These are phyloP conservation scores for Camillea tinctor DNA, from an alignment of 2,329 filamentous ascomycete genomes.

Conservation along the genomic window DNA sequence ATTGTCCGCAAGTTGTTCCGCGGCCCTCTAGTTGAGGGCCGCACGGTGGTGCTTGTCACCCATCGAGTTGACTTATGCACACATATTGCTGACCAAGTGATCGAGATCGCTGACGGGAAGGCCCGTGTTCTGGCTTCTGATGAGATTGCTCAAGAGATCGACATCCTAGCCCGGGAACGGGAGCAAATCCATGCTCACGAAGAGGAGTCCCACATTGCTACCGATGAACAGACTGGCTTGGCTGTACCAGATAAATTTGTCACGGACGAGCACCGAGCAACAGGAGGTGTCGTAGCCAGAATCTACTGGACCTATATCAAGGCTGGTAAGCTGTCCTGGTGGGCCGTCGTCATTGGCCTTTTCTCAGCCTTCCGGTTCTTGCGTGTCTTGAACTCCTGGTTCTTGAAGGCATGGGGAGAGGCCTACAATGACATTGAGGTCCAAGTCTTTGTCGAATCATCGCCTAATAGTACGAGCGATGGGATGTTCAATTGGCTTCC, in stretches of 20 bases:
- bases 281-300: slow-evolving; percentile 70
- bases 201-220: slow-evolving; percentile 26
- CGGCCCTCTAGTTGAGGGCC: slow-evolving; percentile 57
- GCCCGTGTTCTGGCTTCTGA: slow-evolving; percentile 50
- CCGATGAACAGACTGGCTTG: slow-evolving; percentile 43
- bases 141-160: slow-evolving; percentile 41
- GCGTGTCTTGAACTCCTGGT: slow-evolving; percentile 70
- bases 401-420: slow-evolving; percentile 85
- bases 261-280: slow-evolving; percentile 71
- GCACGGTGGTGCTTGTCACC: slow-evolving; percentile 77
- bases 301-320: slow-evolving; percentile 87
- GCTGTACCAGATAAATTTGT: slow-evolving; percentile 73
- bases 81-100: slow-evolving; percentile 68
- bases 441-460: slow-evolving; percentile 2
- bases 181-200: slow-evolving; percentile 27
- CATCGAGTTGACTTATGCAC: slow-evolving; percentile 77
- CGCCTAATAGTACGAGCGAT: slow-evolving; percentile 20
- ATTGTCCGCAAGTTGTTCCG: slow-evolving; percentile 63
- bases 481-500: slow-evolving; percentile 56
- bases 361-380: slow-evolving; percentile 63
- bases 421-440: slow-evolving; percentile 52
- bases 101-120: slow-evolving; percentile 65
- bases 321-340: slow-evolving; percentile 73
- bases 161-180: slow-evolving; percentile 29
- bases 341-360: slow-evolving; percentile 62